Conservation (phyloP, 495 filamentous ascomycete species). For the Platismatia glauca region DNA sequence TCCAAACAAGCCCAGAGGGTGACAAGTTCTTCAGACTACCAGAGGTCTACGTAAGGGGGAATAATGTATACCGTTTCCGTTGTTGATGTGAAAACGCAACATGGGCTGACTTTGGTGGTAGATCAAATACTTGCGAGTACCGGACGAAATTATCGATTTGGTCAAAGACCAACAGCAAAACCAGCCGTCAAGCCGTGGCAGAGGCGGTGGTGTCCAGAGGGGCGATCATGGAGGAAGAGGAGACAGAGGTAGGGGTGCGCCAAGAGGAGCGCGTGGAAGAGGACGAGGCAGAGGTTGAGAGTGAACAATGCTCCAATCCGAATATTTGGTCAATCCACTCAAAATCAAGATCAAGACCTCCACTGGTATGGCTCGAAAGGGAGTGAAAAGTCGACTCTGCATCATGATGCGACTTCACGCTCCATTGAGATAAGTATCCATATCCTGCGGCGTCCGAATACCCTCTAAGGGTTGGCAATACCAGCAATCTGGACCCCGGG, state of each 20-base stretch:
- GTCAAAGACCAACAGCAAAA: constrained; percentile 83
- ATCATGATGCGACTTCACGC: background rate
- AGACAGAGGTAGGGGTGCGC: constrained; percentile 41
- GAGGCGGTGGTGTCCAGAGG: constrained; percentile 56
- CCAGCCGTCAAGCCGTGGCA: constrained; percentile 58
- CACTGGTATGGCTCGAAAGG: background rate
- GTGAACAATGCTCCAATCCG: background rate
- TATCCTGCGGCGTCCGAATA: background rate
- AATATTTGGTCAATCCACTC: background rate
- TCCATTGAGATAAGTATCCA: background rate
- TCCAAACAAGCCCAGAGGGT: constrained; percentile 93
- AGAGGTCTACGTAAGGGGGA: constrained; percentile 92
- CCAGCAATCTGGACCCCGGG: background rate
- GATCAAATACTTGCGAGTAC: constrained; percentile 97
- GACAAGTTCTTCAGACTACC: constrained; percentile 85
- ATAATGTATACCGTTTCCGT: constrained; percentile 61
- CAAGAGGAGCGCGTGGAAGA: constrained; percentile 41
- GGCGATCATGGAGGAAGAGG: constrained; percentile 55
- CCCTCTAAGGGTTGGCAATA: background rate
- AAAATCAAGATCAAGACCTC: background rate
- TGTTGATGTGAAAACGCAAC: background rate
- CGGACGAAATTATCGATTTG: constrained; percentile 88
- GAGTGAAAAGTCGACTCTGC: background rate
- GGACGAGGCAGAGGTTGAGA: constrained; percentile 42
- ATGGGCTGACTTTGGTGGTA: constrained; percentile 29